Conservation (phyloP, 495 filamentous ascomycete species). For the Zalerion maritima region DNA sequence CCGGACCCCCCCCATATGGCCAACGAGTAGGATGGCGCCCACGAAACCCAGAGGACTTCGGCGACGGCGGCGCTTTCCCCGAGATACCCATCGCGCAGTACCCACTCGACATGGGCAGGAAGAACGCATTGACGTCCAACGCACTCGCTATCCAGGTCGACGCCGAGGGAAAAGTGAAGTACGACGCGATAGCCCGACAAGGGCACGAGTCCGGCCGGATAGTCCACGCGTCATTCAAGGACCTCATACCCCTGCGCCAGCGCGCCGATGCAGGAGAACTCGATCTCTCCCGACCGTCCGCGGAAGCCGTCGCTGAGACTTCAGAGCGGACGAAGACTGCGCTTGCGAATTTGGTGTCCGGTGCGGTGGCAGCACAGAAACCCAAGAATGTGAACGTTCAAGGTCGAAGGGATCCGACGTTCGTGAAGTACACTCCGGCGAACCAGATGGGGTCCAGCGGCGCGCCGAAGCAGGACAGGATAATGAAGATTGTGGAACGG, state of each 20-base stretch:
- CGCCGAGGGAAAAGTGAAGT: conserved; percentile 82
- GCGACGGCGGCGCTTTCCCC: conserved; percentile 91
- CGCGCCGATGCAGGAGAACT: conserved; percentile 89
- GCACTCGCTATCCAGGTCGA: conserved; percentile 87
- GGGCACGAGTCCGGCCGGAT: conserved; percentile 74
- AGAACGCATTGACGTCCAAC: conserved; percentile 59
- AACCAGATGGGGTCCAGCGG: conserved; percentile 94
- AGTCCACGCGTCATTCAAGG: conserved; percentile 90
- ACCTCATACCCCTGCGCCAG: conserved; percentile 87
- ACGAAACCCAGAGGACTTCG: conserved; percentile 75
- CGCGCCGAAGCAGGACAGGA: conserved; percentile 78
- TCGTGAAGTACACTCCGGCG: conserved; percentile 86
- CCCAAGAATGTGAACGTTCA: conserved; percentile 83
- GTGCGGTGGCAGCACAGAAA: conserved; percentile 81
- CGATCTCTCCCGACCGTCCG: conserved; percentile 70
- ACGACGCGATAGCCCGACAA: conserved; percentile 85
- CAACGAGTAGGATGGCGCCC: conserved; percentile 81
- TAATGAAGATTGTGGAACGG: conserved; percentile 95
- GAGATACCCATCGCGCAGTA: conserved; percentile 92
- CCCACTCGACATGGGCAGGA: conserved; percentile 85
- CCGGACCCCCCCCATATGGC: conserved; percentile 75
- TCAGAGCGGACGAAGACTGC: conserved; percentile 82
- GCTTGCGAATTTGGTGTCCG: conserved; percentile 63
- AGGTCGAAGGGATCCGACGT: conserved; percentile 71
- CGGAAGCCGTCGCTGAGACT: conserved; percentile 67